Conservation (phyloP, 2,329 filamentous ascomycete species). For the Apiospora malaysiana region DNA sequence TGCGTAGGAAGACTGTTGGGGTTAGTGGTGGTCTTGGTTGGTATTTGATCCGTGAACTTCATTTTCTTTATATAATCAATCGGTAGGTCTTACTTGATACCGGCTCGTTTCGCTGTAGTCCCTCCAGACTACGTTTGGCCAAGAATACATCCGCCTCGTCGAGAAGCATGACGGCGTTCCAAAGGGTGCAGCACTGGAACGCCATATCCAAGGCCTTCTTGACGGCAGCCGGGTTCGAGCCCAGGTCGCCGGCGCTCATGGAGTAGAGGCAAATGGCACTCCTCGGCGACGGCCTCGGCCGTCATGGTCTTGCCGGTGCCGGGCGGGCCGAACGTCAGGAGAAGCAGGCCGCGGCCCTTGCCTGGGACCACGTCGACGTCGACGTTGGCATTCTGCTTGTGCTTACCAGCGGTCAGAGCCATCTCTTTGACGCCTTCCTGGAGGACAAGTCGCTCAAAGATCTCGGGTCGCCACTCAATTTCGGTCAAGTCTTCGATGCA, state of each 20-base stretch:
- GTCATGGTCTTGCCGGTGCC: slow-evolving; percentile 49
- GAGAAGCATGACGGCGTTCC: slow-evolving; percentile 5
- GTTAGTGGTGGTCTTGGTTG: neutral
- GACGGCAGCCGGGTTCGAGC: neutral
- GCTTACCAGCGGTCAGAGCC: neutral
- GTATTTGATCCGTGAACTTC: no score
- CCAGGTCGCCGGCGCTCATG: slow-evolving; percentile 27
- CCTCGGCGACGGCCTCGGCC: slow-evolving; percentile 45
- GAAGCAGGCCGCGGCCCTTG: slow-evolving; percentile 45
- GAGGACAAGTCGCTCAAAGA: neutral
- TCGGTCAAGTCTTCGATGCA: neutral
- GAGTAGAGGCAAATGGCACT: slow-evolving; percentile 40
- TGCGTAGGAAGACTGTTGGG: slow-evolving; percentile 13
- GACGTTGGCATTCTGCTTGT: neutral
- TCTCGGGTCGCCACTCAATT: neutral
- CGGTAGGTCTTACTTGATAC: neutral
- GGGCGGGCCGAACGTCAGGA: slow-evolving; percentile 50
- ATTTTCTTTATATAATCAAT: no score
- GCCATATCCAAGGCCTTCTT: neutral
- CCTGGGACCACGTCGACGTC: slow-evolving; percentile 19
- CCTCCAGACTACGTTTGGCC: neutral
- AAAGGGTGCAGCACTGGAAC: neutral
- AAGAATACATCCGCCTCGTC: slow-evolving; percentile 20
- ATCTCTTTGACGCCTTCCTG: neutral
- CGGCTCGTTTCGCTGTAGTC: neutral